Evolutionary conservation across 1,284 basidiomycete species (phyloP), one percentile per base, ranked within the genome.

Genomic region (Boletellus deceptivus): DNA sequence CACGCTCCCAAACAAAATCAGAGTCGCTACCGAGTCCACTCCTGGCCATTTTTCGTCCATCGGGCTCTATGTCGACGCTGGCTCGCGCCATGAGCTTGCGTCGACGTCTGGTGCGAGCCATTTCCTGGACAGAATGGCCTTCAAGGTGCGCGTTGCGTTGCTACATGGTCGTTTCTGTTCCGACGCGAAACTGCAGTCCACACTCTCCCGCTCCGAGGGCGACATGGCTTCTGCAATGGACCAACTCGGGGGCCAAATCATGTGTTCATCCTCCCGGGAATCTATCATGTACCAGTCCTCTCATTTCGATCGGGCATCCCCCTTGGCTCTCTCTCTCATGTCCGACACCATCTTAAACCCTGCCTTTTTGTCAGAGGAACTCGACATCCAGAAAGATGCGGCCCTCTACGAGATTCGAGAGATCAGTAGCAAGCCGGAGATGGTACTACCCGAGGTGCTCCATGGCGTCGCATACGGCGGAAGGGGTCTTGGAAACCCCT

Each of bases 231-330:
- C 76, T 5, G 83, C 89, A 45, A 91, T 98, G 62, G 87, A 94
- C 67, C 79, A 81, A 10, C 78, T 98, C 18, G 95, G 97, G 42
- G 93, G 94, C 18, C 93, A 98, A 71, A 93, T 98, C 53, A 80
- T 91, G 69, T 94, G 91, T 65, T 88, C 93, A 8, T 93, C 93
- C 13, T 91, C 93, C 6, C 80, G 96, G 42, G 96, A 99, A 70
- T 86, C 93, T 34, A 93, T 98, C 70, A 94, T 98, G 91, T 99
- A 98, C 70, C 96, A 98, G 72, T 95, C 96, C 16, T 92, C 93
- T 42, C 90, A 98, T 64, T 97, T 96, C 70, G 86, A 93, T 59
- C 78, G 87, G 58, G 86, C 86, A 39, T 90, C 94, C 1, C 83
- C 87, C 6, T 77, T 86, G 16, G 93, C 94, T 7, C 70, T 99